Conservation (phyloP, 2,329 filamentous ascomycete species). For the Mycosphaerella sp. region DNA sequence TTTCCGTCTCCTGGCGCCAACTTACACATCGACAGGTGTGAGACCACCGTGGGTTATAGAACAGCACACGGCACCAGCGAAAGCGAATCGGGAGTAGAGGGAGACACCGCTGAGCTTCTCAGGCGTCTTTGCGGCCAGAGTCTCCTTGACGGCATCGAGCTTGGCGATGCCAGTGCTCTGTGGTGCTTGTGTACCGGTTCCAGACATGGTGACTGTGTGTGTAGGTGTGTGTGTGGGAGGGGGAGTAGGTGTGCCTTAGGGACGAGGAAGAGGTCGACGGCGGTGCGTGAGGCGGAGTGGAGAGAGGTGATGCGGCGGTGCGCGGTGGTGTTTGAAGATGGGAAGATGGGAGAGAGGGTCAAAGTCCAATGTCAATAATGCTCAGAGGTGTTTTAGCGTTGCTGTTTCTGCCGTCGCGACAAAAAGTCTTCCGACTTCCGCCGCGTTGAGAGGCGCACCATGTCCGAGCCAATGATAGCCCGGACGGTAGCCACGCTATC, state of each 20-base stretch:
- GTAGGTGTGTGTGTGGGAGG: not conserved
- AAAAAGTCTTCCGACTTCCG: too few relatives aligned
- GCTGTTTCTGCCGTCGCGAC: too few relatives aligned
- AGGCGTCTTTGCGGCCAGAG: constrained; percentile 39
- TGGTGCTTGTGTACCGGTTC: constrained; percentile 38
- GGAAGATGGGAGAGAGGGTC: too few relatives aligned
- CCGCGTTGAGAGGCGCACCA: too few relatives aligned
- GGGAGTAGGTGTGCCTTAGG: not conserved
- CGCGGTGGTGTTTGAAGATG: too few relatives aligned
- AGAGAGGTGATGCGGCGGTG: too few relatives aligned
- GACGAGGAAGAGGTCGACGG: too few relatives aligned
- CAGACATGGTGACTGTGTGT: constrained; percentile 30
- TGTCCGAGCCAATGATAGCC: too few relatives aligned
- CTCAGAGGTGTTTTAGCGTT: too few relatives aligned
- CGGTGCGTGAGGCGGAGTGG: too few relatives aligned
- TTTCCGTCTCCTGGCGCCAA: constrained; percentile 30
- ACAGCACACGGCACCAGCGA: constrained; percentile 97
- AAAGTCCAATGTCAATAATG: too few relatives aligned
- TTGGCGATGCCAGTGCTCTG: constrained; percentile 48
- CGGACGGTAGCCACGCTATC: too few relatives aligned
- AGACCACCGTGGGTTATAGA: constrained; percentile 94
- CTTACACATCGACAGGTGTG: constrained; percentile 99
- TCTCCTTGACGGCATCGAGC: constrained; percentile 49
- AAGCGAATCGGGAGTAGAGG: constrained; percentile 94
- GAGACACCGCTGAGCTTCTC: constrained; percentile 55